phyloP scores from a whole-genome alignment of 768 basidiomycete genomes.

The Rhodotorula toruloides region DNA sequence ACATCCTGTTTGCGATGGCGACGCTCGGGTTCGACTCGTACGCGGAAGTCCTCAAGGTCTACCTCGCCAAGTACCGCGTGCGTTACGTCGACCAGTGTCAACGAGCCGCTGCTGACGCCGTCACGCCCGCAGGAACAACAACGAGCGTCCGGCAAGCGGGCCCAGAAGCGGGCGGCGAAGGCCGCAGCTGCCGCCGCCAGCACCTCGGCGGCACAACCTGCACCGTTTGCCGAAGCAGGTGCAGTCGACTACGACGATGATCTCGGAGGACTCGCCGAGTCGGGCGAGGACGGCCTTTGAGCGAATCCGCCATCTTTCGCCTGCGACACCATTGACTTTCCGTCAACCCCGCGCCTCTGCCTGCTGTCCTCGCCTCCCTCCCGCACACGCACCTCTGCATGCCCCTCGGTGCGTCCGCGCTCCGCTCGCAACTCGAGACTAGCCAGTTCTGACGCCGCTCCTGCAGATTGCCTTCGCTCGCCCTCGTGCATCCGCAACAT shows the following conservation, averaged over 20 bases:
- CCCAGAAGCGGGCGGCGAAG: slow-evolving; percentile 21
- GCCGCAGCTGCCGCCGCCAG: slow-evolving; percentile 8
- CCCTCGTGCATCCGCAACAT: no score
- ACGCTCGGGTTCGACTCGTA: slow-evolving; percentile 92
- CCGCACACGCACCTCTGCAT: no score
- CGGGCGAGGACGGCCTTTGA: not conserved
- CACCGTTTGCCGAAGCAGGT: not conserved
- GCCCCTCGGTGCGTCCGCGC: no score
- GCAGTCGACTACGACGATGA: not conserved
- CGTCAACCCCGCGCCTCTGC: no score
- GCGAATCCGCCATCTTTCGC: no score
- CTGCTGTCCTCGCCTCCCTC: no score
- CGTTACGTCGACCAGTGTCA: not conserved
- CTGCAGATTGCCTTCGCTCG: no score
- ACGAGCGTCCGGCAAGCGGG: slow-evolving; percentile 34
- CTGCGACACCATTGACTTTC: no score
- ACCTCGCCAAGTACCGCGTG: slow-evolving; percentile 63
- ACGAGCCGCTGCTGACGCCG: not conserved
- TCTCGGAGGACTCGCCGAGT: not conserved
- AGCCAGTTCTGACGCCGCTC: no score
- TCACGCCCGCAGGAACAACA: slow-evolving; percentile 9
- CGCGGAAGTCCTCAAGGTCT: slow-evolving; percentile 79
- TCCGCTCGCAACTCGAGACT: no score
- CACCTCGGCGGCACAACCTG: not conserved
- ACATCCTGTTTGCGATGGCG: slow-evolving; percentile 90